Base-by-base conservation (phyloP, 2,329 filamentous ascomycete species). In the Claviceps fusiformis region DNA sequence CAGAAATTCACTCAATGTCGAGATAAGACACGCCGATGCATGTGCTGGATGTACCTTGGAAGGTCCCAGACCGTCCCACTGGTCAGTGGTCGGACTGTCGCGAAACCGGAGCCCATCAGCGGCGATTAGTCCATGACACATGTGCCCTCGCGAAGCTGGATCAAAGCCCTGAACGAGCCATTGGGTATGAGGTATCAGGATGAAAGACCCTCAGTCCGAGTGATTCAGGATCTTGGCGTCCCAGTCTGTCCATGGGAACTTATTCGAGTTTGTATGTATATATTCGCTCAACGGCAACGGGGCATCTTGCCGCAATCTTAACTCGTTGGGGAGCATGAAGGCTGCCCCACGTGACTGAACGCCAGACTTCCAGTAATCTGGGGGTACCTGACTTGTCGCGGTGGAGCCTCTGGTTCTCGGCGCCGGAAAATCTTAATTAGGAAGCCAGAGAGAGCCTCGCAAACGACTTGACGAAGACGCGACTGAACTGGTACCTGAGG, bases 401-500 rank as follows among this genome's bases (percentile, higher is more conserved):
- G 53, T 54, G 53, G 53, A 48, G 49, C 50, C 43, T 17, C 24
- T 45, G 43, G 31, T 37, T 35, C 35, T 41, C 45, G 44, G 45
- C 31, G 43, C 49, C 57, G 60, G 59, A 62, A 63, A 62, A 63
- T 62, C 60, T 62, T 55, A 39, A 59, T 59, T 59, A 56, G 41
- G 41, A 52, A 27, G 27, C 3, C 19, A 27, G 31, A 24, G 29
- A 35, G 48, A 50, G 54, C 56, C 43, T 53, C 51, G 27, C 50
- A 33, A 45, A 56, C 43, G 41, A 48, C 48, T 49, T 35, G 43
- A 54, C 33, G 5, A 50, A 64, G 57, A 55, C 62, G 59, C 58
- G 59, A 58, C 60, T 54, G 52, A 37, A 11, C 24, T 31, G 17
- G 3, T 52, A 53, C 51, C 54, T 53, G 5, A 15, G 24, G 24